phyloP scores from a whole-genome alignment of 495 filamentous ascomycete species.

The Oidiodendron maius region DNA sequence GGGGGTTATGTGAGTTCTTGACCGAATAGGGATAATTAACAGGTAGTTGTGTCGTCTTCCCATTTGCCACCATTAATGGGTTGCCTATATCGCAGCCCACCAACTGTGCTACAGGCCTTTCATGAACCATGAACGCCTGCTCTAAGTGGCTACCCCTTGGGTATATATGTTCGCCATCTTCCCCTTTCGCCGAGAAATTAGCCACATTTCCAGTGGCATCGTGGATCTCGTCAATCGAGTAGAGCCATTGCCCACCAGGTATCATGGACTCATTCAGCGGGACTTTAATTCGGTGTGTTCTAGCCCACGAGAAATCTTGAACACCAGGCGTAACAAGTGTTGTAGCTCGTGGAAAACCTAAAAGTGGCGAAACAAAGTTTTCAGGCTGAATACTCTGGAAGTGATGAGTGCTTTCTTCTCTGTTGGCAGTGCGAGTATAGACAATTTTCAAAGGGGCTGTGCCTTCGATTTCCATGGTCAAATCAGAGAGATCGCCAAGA shows the following conservation, averaged over 20 bases:
- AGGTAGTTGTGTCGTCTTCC: slow-evolving; percentile 61
- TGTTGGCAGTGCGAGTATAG: slow-evolving; percentile 81
- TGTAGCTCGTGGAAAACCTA: slow-evolving; percentile 46
- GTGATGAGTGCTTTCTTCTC: slow-evolving; percentile 64
- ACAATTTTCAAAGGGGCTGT: slow-evolving; percentile 88
- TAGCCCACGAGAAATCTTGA: slow-evolving; percentile 74
- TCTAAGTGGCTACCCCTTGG: slow-evolving; percentile 57
- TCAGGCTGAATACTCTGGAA: slow-evolving; percentile 91
- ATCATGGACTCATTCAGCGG: slow-evolving; percentile 84
- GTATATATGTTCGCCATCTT: slow-evolving; percentile 55
- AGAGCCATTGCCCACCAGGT: slow-evolving; percentile 73
- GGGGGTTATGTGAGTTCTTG: slow-evolving; percentile 42
- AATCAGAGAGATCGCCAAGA: slow-evolving; percentile 77
- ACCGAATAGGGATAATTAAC: slow-evolving; percentile 61
- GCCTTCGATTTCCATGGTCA: slow-evolving; percentile 75
- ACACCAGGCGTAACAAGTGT: slow-evolving; percentile 48
- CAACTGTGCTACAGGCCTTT: slow-evolving; percentile 69
- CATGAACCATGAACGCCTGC: slow-evolving; percentile 78
- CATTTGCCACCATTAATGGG: slow-evolving; percentile 77
- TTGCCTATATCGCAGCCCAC: slow-evolving; percentile 67
- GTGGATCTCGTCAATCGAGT: slow-evolving; percentile 83
- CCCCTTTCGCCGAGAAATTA: slow-evolving; percentile 63
- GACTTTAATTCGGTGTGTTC: slow-evolving; percentile 64
- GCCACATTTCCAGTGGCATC: slow-evolving; percentile 86
- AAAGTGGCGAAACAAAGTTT: slow-evolving; percentile 69